Evolutionary conservation across 2,329 filamentous ascomycete genomes (phyloP), one percentile per base, ranked within the genome.

Genomic region (Clonostachys chloroleuca): DNA sequence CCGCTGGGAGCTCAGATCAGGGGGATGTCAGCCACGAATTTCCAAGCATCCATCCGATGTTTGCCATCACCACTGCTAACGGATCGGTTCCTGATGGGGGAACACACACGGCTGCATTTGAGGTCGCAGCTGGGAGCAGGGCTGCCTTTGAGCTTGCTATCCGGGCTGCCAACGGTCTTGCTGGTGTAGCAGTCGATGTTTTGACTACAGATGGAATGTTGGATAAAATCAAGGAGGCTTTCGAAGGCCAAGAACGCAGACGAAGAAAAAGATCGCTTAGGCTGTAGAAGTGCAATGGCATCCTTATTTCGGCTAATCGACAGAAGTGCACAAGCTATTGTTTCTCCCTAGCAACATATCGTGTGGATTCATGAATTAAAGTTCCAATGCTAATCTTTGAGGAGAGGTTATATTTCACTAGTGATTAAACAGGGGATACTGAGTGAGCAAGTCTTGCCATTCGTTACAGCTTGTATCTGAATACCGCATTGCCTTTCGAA

Each of bases 101-200:
- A 0, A 77, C 78, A 16, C 79, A 79, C 49, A 83, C 70, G 8
- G 70, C 73, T 0, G 69, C 73, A 0, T 84, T 80, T 52, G 73
- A 75, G 9, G 60, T 64, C 4, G 73, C 77, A 0, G 70, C 76
- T 0, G 75, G 76, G 5, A 79, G 72, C 0, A 64, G 61, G 20
- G 65, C 66, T 14, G 72, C 74, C 0, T 78, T 77, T 47, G 59
- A 69, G 30, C 65, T 70, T 41, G 66, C 73, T 0, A 53, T 78
- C 20, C 63, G 68, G 44, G 73, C 72, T 1, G 74, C 67, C 0
- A 78, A 78, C 52, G 69, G 67, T 4, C 55, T 78, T 40, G 74
- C 74, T 2, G 72, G 71, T 4, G 69, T 71, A 1, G 76, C 68
- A 0, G 49, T 77, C 4, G 74, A 79, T 48, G 64, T 79, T 1